Evolutionary conservation across 108 stramenopile genomes (phyloP), one percentile per base, ranked within the genome.

Genomic region (Nitzschia putrida): DNA sequence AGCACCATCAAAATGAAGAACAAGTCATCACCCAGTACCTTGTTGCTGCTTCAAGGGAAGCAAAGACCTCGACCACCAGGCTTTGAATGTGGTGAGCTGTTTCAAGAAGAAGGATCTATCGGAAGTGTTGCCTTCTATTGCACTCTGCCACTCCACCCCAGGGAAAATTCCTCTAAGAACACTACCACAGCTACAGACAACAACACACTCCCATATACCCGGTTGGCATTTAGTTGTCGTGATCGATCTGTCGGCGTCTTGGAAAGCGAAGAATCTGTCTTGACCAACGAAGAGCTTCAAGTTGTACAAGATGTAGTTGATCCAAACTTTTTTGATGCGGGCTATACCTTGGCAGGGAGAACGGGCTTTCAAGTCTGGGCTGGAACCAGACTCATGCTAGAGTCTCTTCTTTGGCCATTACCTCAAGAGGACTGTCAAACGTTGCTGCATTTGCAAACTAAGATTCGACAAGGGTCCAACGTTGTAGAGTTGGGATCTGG

Each of bases 361-460:
- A 89, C 88, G 1, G 88, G 88, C 0, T 89, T 89, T 73, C 81
- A 84, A 61, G 72, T 89, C 0, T 89, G 88, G 88, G 51, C 85
- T 23, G 88, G 83, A 29, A 76, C 85, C 1, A 64, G 85, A 53
- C 66, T 89, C n/a, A 21, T 86, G 51, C 53, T 89, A 11, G 88
- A 88, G 51, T 39, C 81, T 3, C 67, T 89, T 18, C 43, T 64
- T 3, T 84, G 73, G 68, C 74, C 77, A 12, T 34, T 58, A 24
- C 29, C 29, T 3, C 29, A 34, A 34, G 4, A 47, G 20, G 45
- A 61, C 12, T 53, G 53, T 52, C 56, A 53, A 7, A 47, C 64
- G 50, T 63, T 83, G 2, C 37, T 11, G 42, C 60, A 72, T 22
- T 61, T 72, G 25, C 82, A 83, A 55, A 13, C 71, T 40, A 38